Base-by-base conservation (phyloP, 371 early-diverging fungal genomes). In the Choanephora cucurbitarum region DNA sequence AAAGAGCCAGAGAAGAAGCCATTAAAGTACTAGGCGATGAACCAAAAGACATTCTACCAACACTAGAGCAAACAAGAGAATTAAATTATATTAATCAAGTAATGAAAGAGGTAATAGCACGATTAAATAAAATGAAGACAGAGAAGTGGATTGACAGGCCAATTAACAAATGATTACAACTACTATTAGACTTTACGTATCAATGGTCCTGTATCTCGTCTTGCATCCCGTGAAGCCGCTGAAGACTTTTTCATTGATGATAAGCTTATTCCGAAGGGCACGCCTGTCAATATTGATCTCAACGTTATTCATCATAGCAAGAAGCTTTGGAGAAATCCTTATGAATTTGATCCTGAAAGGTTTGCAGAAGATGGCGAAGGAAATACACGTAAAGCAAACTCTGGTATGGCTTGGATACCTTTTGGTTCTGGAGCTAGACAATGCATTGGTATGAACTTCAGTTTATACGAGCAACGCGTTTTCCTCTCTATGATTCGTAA, bases 391-490 rank as follows among this genome's bases (percentile, higher is more conserved):
- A 60, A 46, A 32, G 64, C 49, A 9, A 64, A 64, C 6, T 2
- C 52, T 0, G 51, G 55, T 10, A 64, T 67, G 15, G 49, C 70
- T n/a, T 82, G 65, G 61, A 49, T 75, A 10, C 73, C 82, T 13
- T 82, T 82, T 60, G 69, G 78, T 31, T 60, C 63, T 34, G 82
- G 81, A 13, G 46, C 64, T 14, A 73, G 78, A 51, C 62, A 70
- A 46, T 84, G 82, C 46, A 64, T 76, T 34, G 83, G 80, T 24
- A 62, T 69, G 62, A 70, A 80, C 37, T 81, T 83, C 59, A 70
- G 77, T 3, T 49, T 78, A 22, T 49, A 70, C n/a, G 75, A 78
- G 22, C 80, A 78, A 57, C 70, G 75, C 13, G 61, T 83, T 11
- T 45, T 77, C 15, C 50, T 79, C 18, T 59, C 66, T 6, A 67